phyloP scores from a whole-genome alignment of 305 asterid species.

The Fraxinus latifolia region DNA sequence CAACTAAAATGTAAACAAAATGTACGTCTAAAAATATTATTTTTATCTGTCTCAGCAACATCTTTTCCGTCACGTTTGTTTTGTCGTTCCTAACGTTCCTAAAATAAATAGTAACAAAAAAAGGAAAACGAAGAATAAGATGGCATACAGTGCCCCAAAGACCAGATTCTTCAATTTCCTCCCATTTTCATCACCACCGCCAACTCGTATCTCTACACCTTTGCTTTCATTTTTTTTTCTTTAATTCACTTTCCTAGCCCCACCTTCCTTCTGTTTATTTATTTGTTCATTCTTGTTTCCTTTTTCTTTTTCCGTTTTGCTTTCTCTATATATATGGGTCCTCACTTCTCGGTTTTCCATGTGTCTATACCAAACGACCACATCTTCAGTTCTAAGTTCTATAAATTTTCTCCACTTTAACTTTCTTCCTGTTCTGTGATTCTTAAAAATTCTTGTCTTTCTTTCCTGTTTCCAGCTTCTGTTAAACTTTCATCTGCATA shows the following conservation, averaged over 20 bases:
- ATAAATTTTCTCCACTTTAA: neutral
- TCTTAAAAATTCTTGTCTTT: neutral
- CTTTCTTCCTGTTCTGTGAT: neutral
- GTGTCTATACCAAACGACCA: neutral
- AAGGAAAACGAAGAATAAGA: too few relatives aligned
- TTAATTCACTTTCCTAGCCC: neutral
- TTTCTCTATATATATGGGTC: constrained; percentile 26
- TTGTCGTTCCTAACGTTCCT: too few relatives aligned
- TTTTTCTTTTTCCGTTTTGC: neutral
- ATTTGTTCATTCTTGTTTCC: neutral
- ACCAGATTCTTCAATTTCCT: too few relatives aligned
- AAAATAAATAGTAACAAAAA: too few relatives aligned
- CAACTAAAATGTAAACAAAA: too few relatives aligned
- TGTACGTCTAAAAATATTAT: too few relatives aligned
- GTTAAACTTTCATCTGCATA: neutral
- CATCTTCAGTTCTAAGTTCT: neutral
- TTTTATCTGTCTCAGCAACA: too few relatives aligned
- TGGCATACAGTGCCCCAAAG: too few relatives aligned
- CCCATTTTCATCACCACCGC: too few relatives aligned
- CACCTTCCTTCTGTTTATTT: neutral
- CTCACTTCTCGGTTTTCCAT: neutral
- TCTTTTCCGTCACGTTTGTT: too few relatives aligned
- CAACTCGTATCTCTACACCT: neutral
- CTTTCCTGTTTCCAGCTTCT: neutral
- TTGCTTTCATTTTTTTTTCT: constrained; percentile 4